Base-by-base conservation (phyloP, 176 grass and related monocot species). In the Eleusine coracana region DNA sequence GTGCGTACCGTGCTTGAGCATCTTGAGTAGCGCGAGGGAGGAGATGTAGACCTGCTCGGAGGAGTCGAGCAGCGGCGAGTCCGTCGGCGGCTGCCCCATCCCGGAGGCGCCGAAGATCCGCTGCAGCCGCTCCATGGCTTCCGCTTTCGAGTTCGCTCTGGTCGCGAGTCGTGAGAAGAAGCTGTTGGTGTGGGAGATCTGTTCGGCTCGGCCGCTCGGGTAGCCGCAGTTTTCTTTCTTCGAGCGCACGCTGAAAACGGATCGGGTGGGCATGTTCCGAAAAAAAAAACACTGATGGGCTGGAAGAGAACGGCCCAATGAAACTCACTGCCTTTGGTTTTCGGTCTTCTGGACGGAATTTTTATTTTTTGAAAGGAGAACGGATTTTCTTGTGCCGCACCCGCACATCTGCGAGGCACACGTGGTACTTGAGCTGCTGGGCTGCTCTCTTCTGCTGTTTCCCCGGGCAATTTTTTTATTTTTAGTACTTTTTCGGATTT, bases 41-140 rank as follows among this genome's bases (percentile, higher is more conserved):
- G 97, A 99, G 85, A 99, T 99, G 89, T 96, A 96, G 85, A 99
- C 97, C 86, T 99, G 96, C 91, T 99, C 96, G 80, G 96, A 92
- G 52, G 96, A 93, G 77, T 99, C 96, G 80, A 99, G 96, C n/a
- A 96, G 89, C 38, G 96, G 96, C 46, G 96, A 91, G 75, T 99
- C 96, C 37, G 89, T 37, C 52, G 91, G 91, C 73, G 96, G 93
- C 51, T 99, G 96, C 64, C 96, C 93, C 93, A 99, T 99, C 48
- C 87, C 90, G 34, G 89, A 90, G 66, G 96, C 89, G 61, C 93
- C 91, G 74, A 99, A 99, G 91, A 99, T 99, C 46, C 96, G 78
- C 73, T 95, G 93, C 71, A 99, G 80, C 59, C 96, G 82, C 74
- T 99, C 96, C 96, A 99, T 56, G 52, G 52, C 18, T 21, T 21